Base-by-base conservation (phyloP, 1,284 basidiomycete genomes). In the Boletus mariae region DNA sequence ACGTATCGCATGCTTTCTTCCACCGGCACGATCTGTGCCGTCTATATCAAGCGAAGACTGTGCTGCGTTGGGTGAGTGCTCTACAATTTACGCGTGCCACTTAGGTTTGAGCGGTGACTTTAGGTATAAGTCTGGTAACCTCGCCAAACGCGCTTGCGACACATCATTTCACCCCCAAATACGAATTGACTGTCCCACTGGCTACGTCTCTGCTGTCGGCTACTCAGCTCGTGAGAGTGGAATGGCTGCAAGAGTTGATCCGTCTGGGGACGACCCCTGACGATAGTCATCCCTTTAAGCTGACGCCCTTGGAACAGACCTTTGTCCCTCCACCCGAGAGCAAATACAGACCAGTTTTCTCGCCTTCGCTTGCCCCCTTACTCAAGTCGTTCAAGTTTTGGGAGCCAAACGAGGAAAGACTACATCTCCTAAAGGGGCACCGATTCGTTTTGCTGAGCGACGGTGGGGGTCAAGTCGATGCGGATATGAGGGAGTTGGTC, bases 381-480 rank as follows among this genome's bases (percentile, higher is more conserved):
- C 71, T 84, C 38, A 83, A 82, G 63, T 71, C 68, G 1, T 72
- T 78, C 61, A 75, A 72, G 20, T 67, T 79, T 2, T 90, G 87
- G 87, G 79, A 83, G 54, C 80, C 81, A 0, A 82, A 82, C 53
- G 83, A 84, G 61, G 79, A 75, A 52, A 75, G 87, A 12, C 56
- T 78, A 10, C 72, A 74, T 44, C 71, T 90, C 57, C 74, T 90
- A 23, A 64, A 68, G 6, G 66, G 67, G 0, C 76, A 74, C 56
- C 73, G 82, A 9, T 85, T 88, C 58, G 61, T 89, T 4, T 81
- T 83, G 51, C 70, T 84, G 1, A 77, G 77, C 1, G 83, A 84
- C 57, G 78, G 75, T 48, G 73, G 73, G 0, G 69, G 76, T n/a
- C 76, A 80, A 45, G 62, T 75, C 0, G 75, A 77, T 20, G 63